Conservation (phyloP, 2,329 filamentous ascomycete genomes). For the Dothideomycetes sp. region DNA sequence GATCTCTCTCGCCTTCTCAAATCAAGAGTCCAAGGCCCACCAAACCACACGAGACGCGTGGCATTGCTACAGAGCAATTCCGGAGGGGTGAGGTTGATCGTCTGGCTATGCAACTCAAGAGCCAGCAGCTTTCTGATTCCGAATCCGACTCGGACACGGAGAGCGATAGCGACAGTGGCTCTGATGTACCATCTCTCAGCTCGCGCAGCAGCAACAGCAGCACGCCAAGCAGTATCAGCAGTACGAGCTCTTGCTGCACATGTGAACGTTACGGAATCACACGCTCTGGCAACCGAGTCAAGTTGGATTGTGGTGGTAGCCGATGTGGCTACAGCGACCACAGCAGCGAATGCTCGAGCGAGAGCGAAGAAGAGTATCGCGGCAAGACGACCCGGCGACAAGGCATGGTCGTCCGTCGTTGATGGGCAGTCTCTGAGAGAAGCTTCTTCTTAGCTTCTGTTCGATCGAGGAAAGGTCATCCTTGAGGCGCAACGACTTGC, state of each 20-base stretch:
- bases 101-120: slow-evolving; percentile 51
- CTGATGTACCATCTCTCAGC: slow-evolving; percentile 53
- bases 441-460: background rate
- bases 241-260: slow-evolving; percentile 73
- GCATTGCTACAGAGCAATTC: slow-evolving; percentile 77
- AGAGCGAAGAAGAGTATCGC: slow-evolving; percentile 45
- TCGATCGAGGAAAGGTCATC: too few relatives aligned
- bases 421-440: background rate
- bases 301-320: slow-evolving; percentile 85
- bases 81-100: slow-evolving; percentile 65
- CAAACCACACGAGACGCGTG: slow-evolving; percentile 75
- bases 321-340: slow-evolving; percentile 76
- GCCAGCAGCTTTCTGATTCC: slow-evolving; percentile 38
- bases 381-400: slow-evolving; percentile 45
- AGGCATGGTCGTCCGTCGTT: slow-evolving; percentile 46
- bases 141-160: slow-evolving; percentile 17
- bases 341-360: slow-evolving; percentile 58
- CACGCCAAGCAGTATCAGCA: slow-evolving; percentile 35
- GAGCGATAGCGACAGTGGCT: slow-evolving; percentile 51
- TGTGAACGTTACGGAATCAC: slow-evolving; percentile 97
- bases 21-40: slow-evolving; percentile 86
- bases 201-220: slow-evolving; percentile 62
- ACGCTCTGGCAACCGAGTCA: slow-evolving; percentile 77
- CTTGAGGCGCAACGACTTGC: too few relatives aligned
- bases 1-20: slow-evolving; percentile 75